Base-by-base conservation (phyloP, 495 filamentous ascomycete species). In the Lindgomyces ingoldianus region DNA sequence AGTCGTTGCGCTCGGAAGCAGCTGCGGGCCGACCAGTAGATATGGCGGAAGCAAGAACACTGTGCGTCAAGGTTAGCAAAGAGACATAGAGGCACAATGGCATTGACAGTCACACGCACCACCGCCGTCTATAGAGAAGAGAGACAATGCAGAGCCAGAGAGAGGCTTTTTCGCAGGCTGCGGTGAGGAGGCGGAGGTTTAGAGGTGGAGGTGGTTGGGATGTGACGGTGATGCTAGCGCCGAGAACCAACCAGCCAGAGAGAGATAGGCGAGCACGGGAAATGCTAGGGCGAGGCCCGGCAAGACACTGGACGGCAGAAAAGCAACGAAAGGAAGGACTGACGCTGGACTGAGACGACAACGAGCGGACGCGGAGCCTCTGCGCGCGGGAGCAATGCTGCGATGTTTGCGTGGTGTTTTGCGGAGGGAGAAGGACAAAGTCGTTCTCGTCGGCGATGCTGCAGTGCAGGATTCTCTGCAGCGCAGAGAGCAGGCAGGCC, bases 121-220 rank as follows among this genome's bases (percentile, higher is more conserved):
- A 25, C 62, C 44, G 67, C 54, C 57, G 61, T 57, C 50, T 65
- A 58, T 53, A 52, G 26, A 54, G 33, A n/a, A 51, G 45, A 56
- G 29, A 57, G 54, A 53, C 27, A 65, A 62, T 62, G 61, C 49
- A 65, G 39, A 16, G 42, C 51, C 41, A 54, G 56, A 39, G 45
- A 45, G 57, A 29, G 25, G 57, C 41, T 51, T 62, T 60, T 56
- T 53, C 39, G 56, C 62, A 54, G 55, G 36, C 54, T 39, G 68
- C 66, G 59, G 71, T 71, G 68, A 65, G 68, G 68, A 69, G 68
- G 68, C 68, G 68, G 67, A 70, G 70, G 68, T 68, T 68, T 66
- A 61, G 61, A 66, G 48, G 71, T 68, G 68, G 65, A 68, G 68
- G 68, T 65, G 71, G 70, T 70, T 72, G 70, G 70, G 70, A 72